Base-by-base conservation (phyloP, 2,329 filamentous ascomycete species). In the Ophiostoma sp. region DNA sequence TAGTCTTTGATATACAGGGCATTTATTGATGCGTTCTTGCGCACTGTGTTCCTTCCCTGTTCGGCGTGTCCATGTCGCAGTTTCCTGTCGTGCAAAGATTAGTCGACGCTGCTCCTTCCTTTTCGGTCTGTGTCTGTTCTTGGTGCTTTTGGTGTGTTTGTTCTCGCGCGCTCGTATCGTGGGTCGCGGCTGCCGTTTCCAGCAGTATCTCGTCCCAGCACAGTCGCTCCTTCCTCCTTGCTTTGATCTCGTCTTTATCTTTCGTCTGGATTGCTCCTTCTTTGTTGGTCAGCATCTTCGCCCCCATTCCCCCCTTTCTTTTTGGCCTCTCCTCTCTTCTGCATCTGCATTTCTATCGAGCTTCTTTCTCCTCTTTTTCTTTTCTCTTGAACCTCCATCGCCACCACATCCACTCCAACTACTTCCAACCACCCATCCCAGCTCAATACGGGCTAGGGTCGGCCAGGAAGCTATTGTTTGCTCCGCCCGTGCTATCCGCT, bases 11-110 rank as follows among this genome's bases (percentile, higher is more conserved):
- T 19, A 22, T 25, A 25, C n/a, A 19, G 42, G 33, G 33, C 33
- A 36, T 4, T 36, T 36, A 3, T 8, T 25, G 6, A 25, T 64
- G 9, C 9, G 4, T 42, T 22, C 50, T 25, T 70, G 50, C 33
- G 69, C 69, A 70, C 69, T 61, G 52, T 70, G 69, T 48, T 61
- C 69, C 33, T 39, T 57, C 33, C 68, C 48, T 42, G 68, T 25
- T 50, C 39, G 63, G 63, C 36, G 11, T 52, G 50, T 57, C 22
- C 31, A 31, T 70, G 45, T 70, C 68, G 45, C 66, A 59, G 68
- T 55, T 70, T 69, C 28, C 48, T 42, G 50, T 31, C 28, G 69
- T 45, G 36, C 48, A 57, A 39, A 57, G 50, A 57, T 57, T 57
- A 70, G 31, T 55, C 36, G 28, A 25, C 22, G 52, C 15, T 48